Evolutionary conservation across 495 filamentous ascomycete species (phyloP), one percentile per base, ranked within the genome.

Genomic region (Melanomma pulvis-pyrius): DNA sequence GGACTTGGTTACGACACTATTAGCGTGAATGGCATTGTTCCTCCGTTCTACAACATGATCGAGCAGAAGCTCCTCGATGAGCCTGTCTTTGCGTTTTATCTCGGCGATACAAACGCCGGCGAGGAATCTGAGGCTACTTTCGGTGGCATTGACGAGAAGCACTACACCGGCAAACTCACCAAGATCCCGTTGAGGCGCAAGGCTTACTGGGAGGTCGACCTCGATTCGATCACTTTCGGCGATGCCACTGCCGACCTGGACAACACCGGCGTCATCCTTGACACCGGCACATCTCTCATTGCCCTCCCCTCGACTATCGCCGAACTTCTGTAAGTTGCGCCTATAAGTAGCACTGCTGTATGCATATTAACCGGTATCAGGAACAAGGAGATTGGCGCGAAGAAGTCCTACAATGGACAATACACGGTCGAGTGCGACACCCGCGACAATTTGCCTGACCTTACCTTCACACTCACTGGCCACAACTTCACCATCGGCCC

Each of bases 141-240:
- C 67, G 96, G 96, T 79, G 96, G 96, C 73, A 82, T 97, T 61
- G 87, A 98, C 78, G 81, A 92, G 78, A 80, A 81, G 73, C 91
- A 91, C 82, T 98, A 92, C 83, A 88, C 83, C 30, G 96, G 96
- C 70, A 88, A 97, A 78, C 83, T 99, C 73, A 91, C 87, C 65
- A 93, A 90, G 74, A 92, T 99, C 68, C 93, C 93, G 52, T 86
- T 99, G 67, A 88, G 94, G 76, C 91, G 96, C 74, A 97, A 97
- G 88, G 96, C 96, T 41, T 99, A 99, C 84, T 99, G 96, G 96
- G 96, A 99, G 83, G 93, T 98, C 26, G 92, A 98, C 69, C 87
- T 98, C 67, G 90, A 98, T 73, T 82, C 91, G 49, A 93, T 99
- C 79, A 85, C 87, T 51, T 93, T 97, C 66, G 96, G 94, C 65